Base-by-base conservation (phyloP, 305 asterid genomes). In the Ruellia speciosa region DNA sequence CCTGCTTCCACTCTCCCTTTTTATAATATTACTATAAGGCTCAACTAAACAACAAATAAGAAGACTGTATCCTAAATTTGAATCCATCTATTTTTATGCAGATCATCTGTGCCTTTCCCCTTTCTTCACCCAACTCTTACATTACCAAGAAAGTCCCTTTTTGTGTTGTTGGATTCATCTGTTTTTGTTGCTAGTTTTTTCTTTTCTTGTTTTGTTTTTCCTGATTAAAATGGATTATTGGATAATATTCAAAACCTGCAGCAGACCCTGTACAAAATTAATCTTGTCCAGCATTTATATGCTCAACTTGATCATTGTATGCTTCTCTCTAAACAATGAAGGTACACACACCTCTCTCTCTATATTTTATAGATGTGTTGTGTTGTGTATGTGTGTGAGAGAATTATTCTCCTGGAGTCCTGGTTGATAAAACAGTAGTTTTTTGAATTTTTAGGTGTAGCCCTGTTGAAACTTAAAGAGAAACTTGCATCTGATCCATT, bases 301-400 rank as follows among this genome's bases (percentile, higher is more conserved):
- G 13, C 49, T 43, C 49, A 43, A 43, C 49, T 43, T 43, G 16
- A 43, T n/a, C 16, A 39, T 9, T 39, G 2, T 52, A 4, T 52
- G 56, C 56, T 52, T 13, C 14, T 52, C 37, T 52, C 56, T 17
- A 37, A 52, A 52, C 35, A n/a, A 52, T 52, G 56, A 52, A 52
- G 56, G 56, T 52, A 52, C 7, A 12, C 8, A 18, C 31, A 1
- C 13, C 3, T 50, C 24, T 16, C 14, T 14, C 3, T 7, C 8
- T 9, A 2, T 50, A 2, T 50, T 17, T 15, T 5, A 3, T 24
- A 1, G 31, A 4, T 24, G 31, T 24, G 31, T 24, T 24, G 31
- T 24, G 4, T 24, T 24, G 31, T 24, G 2, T 24, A 2, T 24
- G 31, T 24, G 31, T 24, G 31, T 24, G 31, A 24, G 4, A n/a